phyloP scores from a whole-genome alignment of 2,329 filamentous ascomycete genomes.

The Xylogone sp. region DNA sequence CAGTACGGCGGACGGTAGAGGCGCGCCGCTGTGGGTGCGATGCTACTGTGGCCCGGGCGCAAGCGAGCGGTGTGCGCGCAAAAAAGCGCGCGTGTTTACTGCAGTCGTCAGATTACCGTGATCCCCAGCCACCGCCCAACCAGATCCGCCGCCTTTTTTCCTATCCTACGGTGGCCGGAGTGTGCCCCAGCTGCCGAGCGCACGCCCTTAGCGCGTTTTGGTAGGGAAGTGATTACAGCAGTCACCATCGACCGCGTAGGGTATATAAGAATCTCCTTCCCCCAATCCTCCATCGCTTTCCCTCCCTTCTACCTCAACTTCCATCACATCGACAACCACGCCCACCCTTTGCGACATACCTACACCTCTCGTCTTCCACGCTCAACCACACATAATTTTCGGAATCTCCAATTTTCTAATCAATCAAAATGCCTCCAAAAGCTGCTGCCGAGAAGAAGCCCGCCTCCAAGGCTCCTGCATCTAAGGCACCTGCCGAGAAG shows the following conservation, averaged over 20 bases:
- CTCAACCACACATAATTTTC: slow-evolving; percentile 1
- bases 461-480: slow-evolving; percentile 87
- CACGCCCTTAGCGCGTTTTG: slow-evolving; percentile 6
- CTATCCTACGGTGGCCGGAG: neutral
- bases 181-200: slow-evolving; percentile 6
- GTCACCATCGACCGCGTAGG: neutral
- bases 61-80: no score
- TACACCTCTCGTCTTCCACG: slow-evolving; percentile 10
- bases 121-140: no score
- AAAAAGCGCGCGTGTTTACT: no score
- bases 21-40: no score
- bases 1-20: neutral
- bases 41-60: no score
- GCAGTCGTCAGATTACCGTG: no score
- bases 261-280: slow-evolving; percentile 8
- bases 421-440: slow-evolving; percentile 89
- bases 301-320: slow-evolving; percentile 18
- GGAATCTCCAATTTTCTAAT: slow-evolving; percentile 1
- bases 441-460: slow-evolving; percentile 93
- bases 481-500: slow-evolving; percentile 90
- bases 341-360: slow-evolving; percentile 19
- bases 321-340: slow-evolving; percentile 27
- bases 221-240: slow-evolving; percentile 1
- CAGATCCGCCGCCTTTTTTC: no score
- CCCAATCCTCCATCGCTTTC: slow-evolving; percentile 7